These are phyloP conservation scores for Iberis pinnata DNA, from an alignment of 345 rosid genomes.

Conservation along the genomic window DNA sequence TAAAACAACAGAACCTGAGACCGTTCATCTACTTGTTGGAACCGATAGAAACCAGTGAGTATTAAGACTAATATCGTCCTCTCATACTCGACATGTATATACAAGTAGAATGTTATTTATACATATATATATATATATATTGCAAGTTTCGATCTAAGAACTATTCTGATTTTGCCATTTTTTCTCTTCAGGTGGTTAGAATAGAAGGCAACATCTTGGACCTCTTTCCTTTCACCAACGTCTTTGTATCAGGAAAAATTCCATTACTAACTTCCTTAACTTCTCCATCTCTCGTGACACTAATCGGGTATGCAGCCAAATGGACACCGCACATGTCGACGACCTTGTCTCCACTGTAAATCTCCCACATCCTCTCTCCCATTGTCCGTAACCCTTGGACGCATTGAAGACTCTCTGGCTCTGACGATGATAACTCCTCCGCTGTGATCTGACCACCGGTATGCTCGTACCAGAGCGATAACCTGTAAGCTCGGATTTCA, in stretches of 20 bases:
- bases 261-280: conserved; percentile 44
- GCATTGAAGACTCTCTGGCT: conserved; percentile 61
- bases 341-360: conserved; percentile 53
- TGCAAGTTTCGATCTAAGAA: conserved; percentile 11
- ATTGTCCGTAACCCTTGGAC: conserved; percentile 39
- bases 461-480: conserved; percentile 76
- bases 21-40: too few relatives aligned
- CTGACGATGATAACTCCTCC: conserved; percentile 27
- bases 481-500: conserved; percentile 46
- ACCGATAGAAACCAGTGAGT: too few relatives aligned
- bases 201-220: conserved; percentile 60
- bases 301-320: conserved; percentile 57
- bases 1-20: too few relatives aligned
- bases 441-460: conserved; percentile 37
- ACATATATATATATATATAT: background rate
- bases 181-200: conserved; percentile 45
- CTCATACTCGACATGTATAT: too few relatives aligned
- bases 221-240: conserved; percentile 62
- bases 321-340: conserved; percentile 76
- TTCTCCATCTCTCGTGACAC: conserved; percentile 46
- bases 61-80: too few relatives aligned
- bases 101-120: too few relatives aligned
- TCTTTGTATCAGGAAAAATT: conserved; percentile 69
- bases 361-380: conserved; percentile 67
- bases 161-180: background rate